Conservation (phyloP, 805 yeast species). For the Vanderwaltozyma yarrowii region DNA sequence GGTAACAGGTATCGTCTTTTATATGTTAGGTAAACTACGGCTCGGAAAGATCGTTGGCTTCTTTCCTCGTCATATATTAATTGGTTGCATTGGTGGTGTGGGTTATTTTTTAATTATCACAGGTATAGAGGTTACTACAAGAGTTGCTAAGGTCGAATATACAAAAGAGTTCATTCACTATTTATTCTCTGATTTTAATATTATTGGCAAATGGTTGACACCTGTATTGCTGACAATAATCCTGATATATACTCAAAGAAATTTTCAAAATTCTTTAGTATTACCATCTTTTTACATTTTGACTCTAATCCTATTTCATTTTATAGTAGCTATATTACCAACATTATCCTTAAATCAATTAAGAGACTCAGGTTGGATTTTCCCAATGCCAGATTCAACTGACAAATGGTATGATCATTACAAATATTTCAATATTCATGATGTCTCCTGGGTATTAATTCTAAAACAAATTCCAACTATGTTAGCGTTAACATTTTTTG, state of each 20-base stretch:
- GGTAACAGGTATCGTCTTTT: slow-evolving; percentile 78
- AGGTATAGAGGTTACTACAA: slow-evolving; percentile 83
- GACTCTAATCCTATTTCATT: slow-evolving; percentile 62
- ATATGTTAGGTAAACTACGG: slow-evolving; percentile 61
- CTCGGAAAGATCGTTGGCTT: slow-evolving; percentile 86
- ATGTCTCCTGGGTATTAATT: slow-evolving; percentile 69
- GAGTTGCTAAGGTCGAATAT: slow-evolving; percentile 64
- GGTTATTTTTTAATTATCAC: slow-evolving; percentile 87
- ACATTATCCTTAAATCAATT: slow-evolving; percentile 49
- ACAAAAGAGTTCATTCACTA: slow-evolving; percentile 43
- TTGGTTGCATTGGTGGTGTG: slow-evolving; percentile 98
- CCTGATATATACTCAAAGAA: slow-evolving; percentile 53
- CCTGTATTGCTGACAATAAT: slow-evolving; percentile 57
- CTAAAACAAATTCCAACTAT: slow-evolving; percentile 73
- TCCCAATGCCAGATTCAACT: slow-evolving; percentile 40
- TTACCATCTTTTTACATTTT: slow-evolving; percentile 73
- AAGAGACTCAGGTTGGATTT: slow-evolving; percentile 77
- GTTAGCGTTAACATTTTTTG: slow-evolving; percentile 93
- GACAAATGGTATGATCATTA: slow-evolving; percentile 92
- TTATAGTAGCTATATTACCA: slow-evolving; percentile 56
- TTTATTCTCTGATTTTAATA: slow-evolving; percentile 29
- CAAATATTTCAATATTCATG: slow-evolving; percentile 51
- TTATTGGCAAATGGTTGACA: slow-evolving; percentile 54
- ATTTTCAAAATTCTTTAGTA: slow-evolving; percentile 54
- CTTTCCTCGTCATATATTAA: slow-evolving; percentile 90